Base-by-base conservation (phyloP, 2,329 filamentous ascomycete genomes). In the Chaetomium olivaceum region DNA sequence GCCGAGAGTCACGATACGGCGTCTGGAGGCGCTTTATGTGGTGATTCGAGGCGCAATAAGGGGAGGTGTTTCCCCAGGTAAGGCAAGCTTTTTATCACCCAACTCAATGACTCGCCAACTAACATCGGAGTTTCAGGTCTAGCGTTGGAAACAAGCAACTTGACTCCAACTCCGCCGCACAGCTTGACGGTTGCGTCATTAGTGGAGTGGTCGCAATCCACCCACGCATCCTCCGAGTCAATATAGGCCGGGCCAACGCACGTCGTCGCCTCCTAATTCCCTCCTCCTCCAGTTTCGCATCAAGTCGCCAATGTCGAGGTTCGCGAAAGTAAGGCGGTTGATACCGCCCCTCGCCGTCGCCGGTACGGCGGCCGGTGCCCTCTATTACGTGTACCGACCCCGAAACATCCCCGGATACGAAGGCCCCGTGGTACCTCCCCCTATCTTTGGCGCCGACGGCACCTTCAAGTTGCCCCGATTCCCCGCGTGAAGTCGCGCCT, bases 331-430 rank as follows among this genome's bases (percentile, higher is more conserved):
- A 51, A 79, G 82, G 71, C 80, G 81, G 61, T 73, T 82, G 23
- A 77, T 80, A 29, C 71, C 81, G 29, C 80, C 82, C 2, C 75
- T 79, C 54, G 78, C 79, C 25, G 71, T 79, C 57, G 77, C 77
- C 55, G 76, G 77, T 52, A 77, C 77, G 27, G 80, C 81, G 31
- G 79, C 80, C 67, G 80, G 80, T 62, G 73, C 82, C 43, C 74
- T 85, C 31, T 77, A 79, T 70, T 85, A 83, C 74, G 78, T 79
- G 69, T 90, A 91, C 77, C 86, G 89, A 46, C 90, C 90, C 14
- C 85, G 88, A 73, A 87, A 90, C 75, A 89, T 92, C 67, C 89
- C 89, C 56, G 90, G 90, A 60, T 84, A 83, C 69, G 88, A 90
- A 69, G 85, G 85, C 14, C 85, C 89, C 4, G 86, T 84, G 3